A percentile compares a stretch with the other conserved stretches of the same genome.
Conservation (phyloP, 176 grass and related monocot genomes). For the Rhipidocladum racemiflorum region DNA sequence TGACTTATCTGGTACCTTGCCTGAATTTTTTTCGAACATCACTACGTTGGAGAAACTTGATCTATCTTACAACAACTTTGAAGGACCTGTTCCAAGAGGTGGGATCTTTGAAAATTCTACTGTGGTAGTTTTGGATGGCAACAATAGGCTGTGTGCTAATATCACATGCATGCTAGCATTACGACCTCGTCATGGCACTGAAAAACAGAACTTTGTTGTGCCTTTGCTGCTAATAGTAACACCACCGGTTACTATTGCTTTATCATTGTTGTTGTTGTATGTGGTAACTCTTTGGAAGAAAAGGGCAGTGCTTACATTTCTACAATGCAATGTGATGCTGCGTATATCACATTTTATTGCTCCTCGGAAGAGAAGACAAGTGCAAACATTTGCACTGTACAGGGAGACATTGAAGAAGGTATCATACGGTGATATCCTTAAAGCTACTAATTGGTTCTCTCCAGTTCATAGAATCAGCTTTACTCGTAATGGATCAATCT, state of each 20-base stretch:
- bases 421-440: constrained; percentile 20
- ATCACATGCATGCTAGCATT: not conserved
- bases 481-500: constrained; percentile 2
- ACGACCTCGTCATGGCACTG: not conserved
- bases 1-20: not conserved
- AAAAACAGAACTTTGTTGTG: not conserved
- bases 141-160: not conserved
- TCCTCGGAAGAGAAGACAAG: not conserved
- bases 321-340: not conserved
- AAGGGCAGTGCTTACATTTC: not conserved
- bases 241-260: not conserved
- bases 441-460: constrained; percentile 38
- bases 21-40: not conserved
- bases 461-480: not conserved
- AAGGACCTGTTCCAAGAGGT: not conserved
- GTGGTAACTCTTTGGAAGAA: constrained; percentile 2
- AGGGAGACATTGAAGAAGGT: not conserved
- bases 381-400: not conserved
- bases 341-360: no score
- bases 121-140: not conserved
- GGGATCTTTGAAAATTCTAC: not conserved
- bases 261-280: not conserved
- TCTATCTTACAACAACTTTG: constrained; percentile 21
- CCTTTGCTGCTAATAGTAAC: not conserved
- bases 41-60: not conserved